Conservation (phyloP, 2,329 filamentous ascomycete species). For the Aspergillus carbonarius region DNA sequence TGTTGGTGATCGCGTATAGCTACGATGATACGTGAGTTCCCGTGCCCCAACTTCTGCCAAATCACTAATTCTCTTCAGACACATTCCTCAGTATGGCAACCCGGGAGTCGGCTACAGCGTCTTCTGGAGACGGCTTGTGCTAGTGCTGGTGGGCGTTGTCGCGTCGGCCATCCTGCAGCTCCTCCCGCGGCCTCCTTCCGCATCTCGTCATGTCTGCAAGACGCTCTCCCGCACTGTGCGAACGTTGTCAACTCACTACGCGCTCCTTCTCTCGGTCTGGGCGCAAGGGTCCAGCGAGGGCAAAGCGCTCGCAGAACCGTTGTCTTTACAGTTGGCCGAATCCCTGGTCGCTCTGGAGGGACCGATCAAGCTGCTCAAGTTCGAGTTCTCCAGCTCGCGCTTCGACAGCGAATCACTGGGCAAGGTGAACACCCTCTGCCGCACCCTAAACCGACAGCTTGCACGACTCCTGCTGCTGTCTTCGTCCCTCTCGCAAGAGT, state of each 20-base stretch:
- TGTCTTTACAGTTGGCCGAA: conserved; percentile 35
- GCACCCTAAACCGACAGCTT: conserved; percentile 35
- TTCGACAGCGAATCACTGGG: conserved; percentile 37
- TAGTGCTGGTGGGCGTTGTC: conserved; percentile 47
- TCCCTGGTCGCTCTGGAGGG: conserved; percentile 33
- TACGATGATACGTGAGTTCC: conserved; percentile 46
- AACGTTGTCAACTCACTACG: conserved; percentile 51
- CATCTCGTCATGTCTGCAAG: conserved; percentile 46
- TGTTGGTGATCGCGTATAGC: conserved; percentile 50
- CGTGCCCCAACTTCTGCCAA: too few relatives aligned
- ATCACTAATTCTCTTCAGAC: conserved; percentile 23
- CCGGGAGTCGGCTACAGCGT: conserved; percentile 50
- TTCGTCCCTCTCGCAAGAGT: conserved; percentile 35
- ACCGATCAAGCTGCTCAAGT: conserved; percentile 35
- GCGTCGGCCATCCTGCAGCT: conserved; percentile 48
- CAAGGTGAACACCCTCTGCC: conserved; percentile 34
- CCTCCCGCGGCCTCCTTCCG: conserved; percentile 50
- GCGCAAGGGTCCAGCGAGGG: conserved; percentile 26
- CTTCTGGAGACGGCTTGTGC: conserved; percentile 49
- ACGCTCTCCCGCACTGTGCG: conserved; percentile 47
- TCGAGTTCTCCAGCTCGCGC: conserved; percentile 42
- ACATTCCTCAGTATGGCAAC: conserved; percentile 46
- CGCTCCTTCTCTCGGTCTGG: conserved; percentile 50
- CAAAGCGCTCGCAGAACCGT: conserved; percentile 28
- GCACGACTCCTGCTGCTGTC: conserved; percentile 38